phyloP scores from a whole-genome alignment of 768 basidiomycete species.

The Suillus plorans region DNA sequence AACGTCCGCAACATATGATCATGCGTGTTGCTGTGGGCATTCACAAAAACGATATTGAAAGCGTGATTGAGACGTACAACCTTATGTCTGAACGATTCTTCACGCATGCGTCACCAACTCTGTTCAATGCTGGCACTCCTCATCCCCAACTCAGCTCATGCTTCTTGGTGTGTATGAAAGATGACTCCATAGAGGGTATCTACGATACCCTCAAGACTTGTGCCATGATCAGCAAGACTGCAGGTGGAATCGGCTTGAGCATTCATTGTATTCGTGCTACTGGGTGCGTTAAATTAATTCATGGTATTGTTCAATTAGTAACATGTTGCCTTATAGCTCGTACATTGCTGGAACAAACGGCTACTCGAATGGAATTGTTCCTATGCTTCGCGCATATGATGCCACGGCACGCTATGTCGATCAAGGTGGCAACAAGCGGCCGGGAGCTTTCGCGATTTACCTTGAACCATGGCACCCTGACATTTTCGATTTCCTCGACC shows the following conservation, averaged over 20 bases:
- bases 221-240: conserved; percentile 99
- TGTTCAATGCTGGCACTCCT: conserved; percentile 98
- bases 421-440: conserved; percentile 98
- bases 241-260: conserved; percentile 94
- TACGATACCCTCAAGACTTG: conserved; percentile 98
- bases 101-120: conserved; percentile 95
- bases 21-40: conserved; percentile 99
- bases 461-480: conserved; percentile 99
- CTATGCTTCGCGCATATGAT: conserved; percentile 98
- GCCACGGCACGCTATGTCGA: conserved; percentile 98
- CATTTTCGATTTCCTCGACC: conserved; percentile 94
- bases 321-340: conserved; percentile 49
- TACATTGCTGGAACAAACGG: conserved; percentile 99
- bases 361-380: conserved; percentile 98
- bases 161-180: conserved; percentile 98
- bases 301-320: background rate
- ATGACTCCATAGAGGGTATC: conserved; percentile 98
- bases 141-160: conserved; percentile 94
- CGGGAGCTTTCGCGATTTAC: conserved; percentile 98
- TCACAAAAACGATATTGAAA: conserved; percentile 86
- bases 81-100: conserved; percentile 99
- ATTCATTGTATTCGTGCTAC: conserved; percentile 98
- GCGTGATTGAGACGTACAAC: conserved; percentile 88
- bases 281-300: conserved; percentile 51
- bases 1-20: conserved; percentile 98